Base-by-base conservation (phyloP, 2,329 filamentous ascomycete genomes). In the Cladophialophora immunda region DNA sequence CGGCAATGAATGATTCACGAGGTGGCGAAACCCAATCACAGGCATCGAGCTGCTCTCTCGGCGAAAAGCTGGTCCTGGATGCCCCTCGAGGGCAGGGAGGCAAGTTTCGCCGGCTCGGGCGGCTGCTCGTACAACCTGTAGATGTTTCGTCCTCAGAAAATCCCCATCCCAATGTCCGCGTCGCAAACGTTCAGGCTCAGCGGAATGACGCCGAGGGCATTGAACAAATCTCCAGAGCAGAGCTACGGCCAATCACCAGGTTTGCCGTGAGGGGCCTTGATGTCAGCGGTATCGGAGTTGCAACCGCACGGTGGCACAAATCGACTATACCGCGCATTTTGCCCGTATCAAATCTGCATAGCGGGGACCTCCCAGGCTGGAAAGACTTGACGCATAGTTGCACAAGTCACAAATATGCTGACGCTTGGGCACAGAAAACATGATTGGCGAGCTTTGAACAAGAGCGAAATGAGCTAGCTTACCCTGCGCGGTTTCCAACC, bases 401-500 rank as follows among this genome's bases (percentile, higher is more conserved):
- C 45, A 50, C 45, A 50, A 27, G 22, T 50, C 22, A 50, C 55
- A 57, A 57, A 57, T 38, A 57, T 57, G 55, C 55, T 57, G 55
- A 57, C 17, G 11, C 19, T 38, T 22, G 19, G 11, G 5, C 15
- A 27, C 3, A 29, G 6, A 17, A 19, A 38, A 25, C 17, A 17
- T 34, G 45, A 52, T 19, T 53, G 19, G 58, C 38, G 17, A n/a
- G 38, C 3, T n/a, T 9, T 55, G 52, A 55, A 34, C 52, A 32
- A 55, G n/a, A 27, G n/a, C 27, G 53, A 50, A 57, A 57, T 53
- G n/a, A 50, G 27, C 34, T 53, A n/a, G 56, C 58, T 60, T 63
- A 68, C 66, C 62, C 19, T 47, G 60, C 22, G 45, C 55, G 19
- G 19, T 47, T 38, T 59, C 60, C 36, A 67, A 45, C 38, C 63